phyloP scores from a whole-genome alignment of 345 rosid genomes.

The Bruguiera sexangula region DNA sequence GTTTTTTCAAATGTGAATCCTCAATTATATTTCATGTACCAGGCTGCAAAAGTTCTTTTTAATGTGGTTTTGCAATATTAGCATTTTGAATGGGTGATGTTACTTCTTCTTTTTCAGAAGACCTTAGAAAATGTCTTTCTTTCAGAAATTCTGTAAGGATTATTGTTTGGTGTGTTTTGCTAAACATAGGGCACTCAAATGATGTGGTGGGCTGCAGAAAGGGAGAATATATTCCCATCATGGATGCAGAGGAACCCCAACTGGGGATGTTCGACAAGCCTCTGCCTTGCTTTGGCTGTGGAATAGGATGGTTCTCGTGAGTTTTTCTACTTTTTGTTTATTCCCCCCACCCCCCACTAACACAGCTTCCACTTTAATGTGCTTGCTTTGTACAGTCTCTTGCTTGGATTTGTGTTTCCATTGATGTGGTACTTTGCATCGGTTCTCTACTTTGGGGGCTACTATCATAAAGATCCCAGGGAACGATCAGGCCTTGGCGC shows the following conservation, averaged over 20 bases:
- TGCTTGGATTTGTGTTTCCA: slow-evolving; percentile 70
- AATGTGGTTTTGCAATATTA: too few species aligned
- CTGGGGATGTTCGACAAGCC: slow-evolving; percentile 74
- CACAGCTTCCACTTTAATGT: not conserved
- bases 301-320: slow-evolving; percentile 94
- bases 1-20: too few species aligned
- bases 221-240: slow-evolving; percentile 49
- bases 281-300: slow-evolving; percentile 90
- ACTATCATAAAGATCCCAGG: slow-evolving; percentile 86
- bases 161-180: slow-evolving; percentile 16
- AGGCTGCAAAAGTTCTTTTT: too few species aligned
- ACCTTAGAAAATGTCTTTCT: not conserved
- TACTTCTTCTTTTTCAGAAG: not conserved
- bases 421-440: slow-evolving; percentile 75
- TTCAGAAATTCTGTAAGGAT: slow-evolving; percentile 3
- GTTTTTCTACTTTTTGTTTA: slow-evolving; percentile 18
- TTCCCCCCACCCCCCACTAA: not conserved
- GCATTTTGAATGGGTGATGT: too few species aligned
- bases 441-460: slow-evolving; percentile 68
- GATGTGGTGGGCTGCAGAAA: slow-evolving; percentile 39
- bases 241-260: slow-evolving; percentile 44
- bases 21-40: too few species aligned
- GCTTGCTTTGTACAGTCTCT: slow-evolving; percentile 42
- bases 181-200: slow-evolving; percentile 29
- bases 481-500: slow-evolving; percentile 92